These are phyloP conservation scores for Cystobasidiaceae sp. DNA, from an alignment of 1,284 basidiomycete genomes.

Conservation along the genomic window DNA sequence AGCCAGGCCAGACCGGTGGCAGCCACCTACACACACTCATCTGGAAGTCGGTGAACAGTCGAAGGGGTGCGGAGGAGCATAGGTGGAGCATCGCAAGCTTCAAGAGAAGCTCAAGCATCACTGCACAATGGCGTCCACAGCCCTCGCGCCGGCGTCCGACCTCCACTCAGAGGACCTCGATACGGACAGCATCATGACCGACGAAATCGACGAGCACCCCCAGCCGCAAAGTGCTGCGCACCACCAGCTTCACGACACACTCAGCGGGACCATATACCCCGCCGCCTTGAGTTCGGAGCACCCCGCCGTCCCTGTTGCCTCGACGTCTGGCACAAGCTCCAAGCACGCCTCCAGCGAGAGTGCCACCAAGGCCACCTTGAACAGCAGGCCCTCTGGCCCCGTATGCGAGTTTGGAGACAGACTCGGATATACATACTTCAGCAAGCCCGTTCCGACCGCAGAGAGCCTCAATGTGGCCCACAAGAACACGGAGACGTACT, in stretches of 20 bases:
- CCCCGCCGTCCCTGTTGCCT: slow-evolving; percentile 8
- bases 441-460: slow-evolving; percentile 29
- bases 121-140: background rate
- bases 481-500: slow-evolving; percentile 27
- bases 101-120: background rate
- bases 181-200: slow-evolving; percentile 26
- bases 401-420: slow-evolving; percentile 32
- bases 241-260: background rate
- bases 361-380: too few species aligned
- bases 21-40: too few species aligned
- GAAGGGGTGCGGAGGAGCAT: too few species aligned
- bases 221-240: background rate
- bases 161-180: slow-evolving; percentile 7
- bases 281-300: too few species aligned
- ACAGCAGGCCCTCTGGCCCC: slow-evolving; percentile 23
- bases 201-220: slow-evolving; percentile 19
- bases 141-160: background rate
- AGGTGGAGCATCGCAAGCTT: background rate
- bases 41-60: too few species aligned
- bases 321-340: slow-evolving; percentile 4
- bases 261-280: too few species aligned
- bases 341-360: too few species aligned
- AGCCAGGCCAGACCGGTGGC: too few species aligned
- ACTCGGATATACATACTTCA: slow-evolving; percentile 40
- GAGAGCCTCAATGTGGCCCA: slow-evolving; percentile 32